Base-by-base conservation (phyloP, 495 filamentous ascomycete species). In the Neurospora tetrasperma region DNA sequence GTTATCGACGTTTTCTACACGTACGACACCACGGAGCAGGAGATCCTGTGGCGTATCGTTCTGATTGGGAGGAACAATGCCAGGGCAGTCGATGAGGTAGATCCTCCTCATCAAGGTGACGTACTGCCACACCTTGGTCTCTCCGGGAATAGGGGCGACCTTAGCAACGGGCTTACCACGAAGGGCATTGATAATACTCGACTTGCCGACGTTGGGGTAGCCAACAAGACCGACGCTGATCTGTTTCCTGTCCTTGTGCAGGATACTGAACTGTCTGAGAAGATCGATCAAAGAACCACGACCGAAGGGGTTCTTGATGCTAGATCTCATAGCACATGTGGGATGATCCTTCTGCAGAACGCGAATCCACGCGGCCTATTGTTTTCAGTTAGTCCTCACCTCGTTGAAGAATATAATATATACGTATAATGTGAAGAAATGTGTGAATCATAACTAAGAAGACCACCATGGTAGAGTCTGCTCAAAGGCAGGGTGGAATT, bases 371-470 rank as follows among this genome's bases (percentile, higher is more conserved):
- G 76, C 78, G 71, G 77, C 77, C 79, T 80, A 41, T 35, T 23
- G 27, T 12, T 20, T 39, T 6, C 9, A 69, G 73, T 82, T 69
- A 80, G 78, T 68, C 54, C 35, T 54, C 5, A 9, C 70, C 38
- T 71, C 48, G n/a, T 72, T 11, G 48, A 10, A 54, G 20, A 23
- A 40, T 39, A 12, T 12, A 69, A 70, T 39, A 70, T 68, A 42
- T 73, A n/a, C 31, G 77, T 35, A 70, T 43, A 31, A 71, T 74
- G 72, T 27, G 46, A 16, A 77, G 72, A 75, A 76, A 92, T 99
- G 95, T 99, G 88, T 96, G 94, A 91, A 90, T 92, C 93, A 91
- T 92, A 91, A 97, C 95, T 99, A 98, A 96, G 96, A 97, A 91
- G 84, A 88, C 87, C 86, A 86, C 90, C 89, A 95, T 85, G 72